Base-by-base conservation (phyloP, 169 alveolate species). In the Plasmodium knowlesi region DNA sequence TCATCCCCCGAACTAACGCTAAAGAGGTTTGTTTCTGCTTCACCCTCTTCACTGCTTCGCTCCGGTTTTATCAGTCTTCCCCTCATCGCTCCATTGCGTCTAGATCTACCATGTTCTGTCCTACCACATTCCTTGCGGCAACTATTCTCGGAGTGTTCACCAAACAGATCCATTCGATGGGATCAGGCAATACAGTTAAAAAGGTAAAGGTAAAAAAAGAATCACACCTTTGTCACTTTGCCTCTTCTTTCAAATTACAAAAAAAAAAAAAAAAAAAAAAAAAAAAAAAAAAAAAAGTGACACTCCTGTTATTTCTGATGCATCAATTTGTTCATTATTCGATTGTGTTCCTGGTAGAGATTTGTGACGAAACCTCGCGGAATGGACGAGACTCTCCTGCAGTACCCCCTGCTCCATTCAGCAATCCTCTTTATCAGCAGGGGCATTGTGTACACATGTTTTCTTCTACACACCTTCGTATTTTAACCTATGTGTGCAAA, bases 1-100 rank as follows among this genome's bases (percentile, higher is more conserved):
- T 53, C 41, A 32, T 57, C 30, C 16, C 28, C 74, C 16, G 92
- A 84, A 41, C 78, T 84, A 25, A 39, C 34, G 61, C 73, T 81
- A 43, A 81, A 43, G 54, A 25, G 34, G 19, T 16, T 57, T 16
- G 41, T 57, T 46, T 3, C 39, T 43, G 61, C 30, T 32, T 34
- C 71, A 50, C 61, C 6, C 61, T 50, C 61, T 25, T n/a, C 32
- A 39, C 32, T 41, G 22, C 2, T 80, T 34, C 16, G 53, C 61
- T 80, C 50, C 39, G 37, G 76, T 10, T 67, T 67, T 14, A 67
- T 28, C n/a, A 67, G 32, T 28, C 37, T 67, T 22, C 37, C 37
- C 37, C 76, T 67, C 9, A 67, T 39, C 16, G 30, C 25, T 16
- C n/a, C 4, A 0, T n/a, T 2, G 37, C 76, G 34, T 0, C 41